Evolutionary conservation across 768 basidiomycete species (phyloP), one percentile per base, ranked within the genome.

Genomic region (Mrakia gelida): DNA sequence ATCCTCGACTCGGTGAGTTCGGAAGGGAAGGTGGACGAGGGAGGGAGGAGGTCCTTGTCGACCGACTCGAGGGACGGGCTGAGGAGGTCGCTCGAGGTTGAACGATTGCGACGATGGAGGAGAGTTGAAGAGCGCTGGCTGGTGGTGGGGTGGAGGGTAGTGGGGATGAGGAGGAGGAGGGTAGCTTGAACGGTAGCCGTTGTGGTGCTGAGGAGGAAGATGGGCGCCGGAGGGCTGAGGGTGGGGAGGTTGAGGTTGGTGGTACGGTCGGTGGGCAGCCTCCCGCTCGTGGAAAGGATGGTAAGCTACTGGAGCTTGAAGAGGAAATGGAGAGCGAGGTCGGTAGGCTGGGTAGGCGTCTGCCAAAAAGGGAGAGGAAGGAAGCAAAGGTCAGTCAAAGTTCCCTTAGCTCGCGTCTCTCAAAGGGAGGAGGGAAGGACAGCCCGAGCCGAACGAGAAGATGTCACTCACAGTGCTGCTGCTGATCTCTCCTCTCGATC

Each of bases 401-500:
- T 52, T 49, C 45, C 49, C 49, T 52, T 52, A 52, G 49, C 49
- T 52, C 49, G 49, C 49, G 49, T 21, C 16, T 13, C 8, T 13
- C 2, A 26, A 30, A 18, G 34, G 30, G 30, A 65, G 16, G 63
- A 65, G 63, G 9, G 28, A 28, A 16, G 28, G 28, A 65, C 63
- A 16, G 63, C 16, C 63, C 10, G 28, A 63, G n/a, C 4, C 10
- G n/a, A 34, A 65, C n/a, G n/a, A 34, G 28, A 32, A 10, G 63
- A 65, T 32, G 63, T 7, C 10, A 32, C 21, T 38, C 15, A 38
- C 21, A 67, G 16, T 30, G 13, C 30, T 38, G 38, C 0, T 38
- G 67, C 41, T 70, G 67, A 70, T 70, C 67, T 15, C 67, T 34
- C 23, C 41, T 70, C 41, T 70, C 38, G 2, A 70, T 45, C 26